phyloP scores from a whole-genome alignment of 495 filamentous ascomycete species.

The Delitschia confertaspora region DNA sequence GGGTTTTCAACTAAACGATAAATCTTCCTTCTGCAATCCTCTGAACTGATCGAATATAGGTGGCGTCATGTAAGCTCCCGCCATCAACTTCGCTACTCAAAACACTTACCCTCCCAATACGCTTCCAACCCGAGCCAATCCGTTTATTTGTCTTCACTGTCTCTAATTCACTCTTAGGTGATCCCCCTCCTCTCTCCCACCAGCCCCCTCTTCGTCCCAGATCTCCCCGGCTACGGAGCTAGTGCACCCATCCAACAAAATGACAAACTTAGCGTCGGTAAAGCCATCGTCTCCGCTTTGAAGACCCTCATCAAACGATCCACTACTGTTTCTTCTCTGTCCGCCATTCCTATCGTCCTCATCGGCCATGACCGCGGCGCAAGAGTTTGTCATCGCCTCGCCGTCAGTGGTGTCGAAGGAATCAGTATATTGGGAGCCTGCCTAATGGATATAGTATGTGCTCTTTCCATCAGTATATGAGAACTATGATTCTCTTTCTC shows the following conservation, averaged over 20 bases:
- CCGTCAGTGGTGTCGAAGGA: constrained; percentile 28
- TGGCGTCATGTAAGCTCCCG: constrained; percentile 24
- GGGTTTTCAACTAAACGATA: no score
- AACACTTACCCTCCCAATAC: no score
- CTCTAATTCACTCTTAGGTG: constrained; percentile 9
- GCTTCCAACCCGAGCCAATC: no score
- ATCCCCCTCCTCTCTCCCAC: constrained; percentile 24
- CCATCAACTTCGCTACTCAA: not conserved
- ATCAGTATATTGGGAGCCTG: constrained; percentile 32
- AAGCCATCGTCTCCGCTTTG: constrained; percentile 34
- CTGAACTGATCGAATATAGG: no score
- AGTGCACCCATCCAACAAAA: constrained; percentile 22
- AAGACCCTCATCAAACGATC: constrained; percentile 20
- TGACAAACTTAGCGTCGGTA: constrained; percentile 36
- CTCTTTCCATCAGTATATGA: not conserved
- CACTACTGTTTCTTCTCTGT: not conserved
- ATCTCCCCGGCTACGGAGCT: constrained; percentile 43
- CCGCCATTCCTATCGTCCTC: constrained; percentile 27
- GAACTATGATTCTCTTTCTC: no score
- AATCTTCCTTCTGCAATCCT: no score
- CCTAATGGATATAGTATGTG: constrained; percentile 41
- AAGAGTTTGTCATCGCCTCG: constrained; percentile 41
- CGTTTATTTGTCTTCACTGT: not conserved
- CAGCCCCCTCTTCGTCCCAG: constrained; percentile 24
- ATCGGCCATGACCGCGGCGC: constrained; percentile 44